These are phyloP conservation scores for Mycena chlorophos DNA, from an alignment of 768 basidiomycete species.

Conservation along the genomic window DNA sequence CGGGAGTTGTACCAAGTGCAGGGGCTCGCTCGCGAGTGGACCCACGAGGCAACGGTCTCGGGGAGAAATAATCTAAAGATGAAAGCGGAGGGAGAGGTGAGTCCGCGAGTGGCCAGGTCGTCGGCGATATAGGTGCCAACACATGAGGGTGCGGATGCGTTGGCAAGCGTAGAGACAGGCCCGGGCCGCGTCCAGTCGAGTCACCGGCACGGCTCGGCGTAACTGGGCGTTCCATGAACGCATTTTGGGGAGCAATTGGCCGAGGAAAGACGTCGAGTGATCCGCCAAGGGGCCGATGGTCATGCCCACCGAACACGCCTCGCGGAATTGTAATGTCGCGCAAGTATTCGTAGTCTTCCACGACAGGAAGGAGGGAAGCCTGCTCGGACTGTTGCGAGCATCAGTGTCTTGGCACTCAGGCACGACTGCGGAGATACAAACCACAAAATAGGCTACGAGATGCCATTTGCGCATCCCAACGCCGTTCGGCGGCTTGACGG, in stretches of 20 bases:
- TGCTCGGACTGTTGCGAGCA: constrained; percentile 38
- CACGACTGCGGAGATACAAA: constrained; percentile 23
- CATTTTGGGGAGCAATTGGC: background rate
- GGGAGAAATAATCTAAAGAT: constrained; percentile 8
- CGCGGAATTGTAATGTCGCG: constrained; percentile 47
- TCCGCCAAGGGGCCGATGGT: constrained; percentile 28
- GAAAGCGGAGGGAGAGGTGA: constrained; percentile 17
- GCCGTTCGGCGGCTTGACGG: constrained; percentile 48
- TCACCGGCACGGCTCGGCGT: background rate
- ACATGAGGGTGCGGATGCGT: background rate
- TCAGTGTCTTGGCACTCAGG: background rate
- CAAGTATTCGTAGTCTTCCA: constrained; percentile 55
- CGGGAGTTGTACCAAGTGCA: background rate
- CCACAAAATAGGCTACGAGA: constrained; percentile 59
- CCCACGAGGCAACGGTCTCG: background rate
- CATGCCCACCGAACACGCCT: constrained; percentile 47
- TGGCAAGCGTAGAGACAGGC: background rate
- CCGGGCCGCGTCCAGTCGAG: too few species aligned
- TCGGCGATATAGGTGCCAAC: constrained; percentile 6
- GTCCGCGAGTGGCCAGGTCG: background rate
- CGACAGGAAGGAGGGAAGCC: constrained; percentile 48
- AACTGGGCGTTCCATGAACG: background rate
- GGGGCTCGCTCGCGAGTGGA: background rate
- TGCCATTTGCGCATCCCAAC: constrained; percentile 57
- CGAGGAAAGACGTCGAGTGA: background rate